Percentiles rank a stretch among this genome's conserved stretches.
These are phyloP conservation scores for Leucosporidium creatinivorum DNA, from an alignment of 768 basidiomycete genomes.

Conservation along the genomic window DNA sequence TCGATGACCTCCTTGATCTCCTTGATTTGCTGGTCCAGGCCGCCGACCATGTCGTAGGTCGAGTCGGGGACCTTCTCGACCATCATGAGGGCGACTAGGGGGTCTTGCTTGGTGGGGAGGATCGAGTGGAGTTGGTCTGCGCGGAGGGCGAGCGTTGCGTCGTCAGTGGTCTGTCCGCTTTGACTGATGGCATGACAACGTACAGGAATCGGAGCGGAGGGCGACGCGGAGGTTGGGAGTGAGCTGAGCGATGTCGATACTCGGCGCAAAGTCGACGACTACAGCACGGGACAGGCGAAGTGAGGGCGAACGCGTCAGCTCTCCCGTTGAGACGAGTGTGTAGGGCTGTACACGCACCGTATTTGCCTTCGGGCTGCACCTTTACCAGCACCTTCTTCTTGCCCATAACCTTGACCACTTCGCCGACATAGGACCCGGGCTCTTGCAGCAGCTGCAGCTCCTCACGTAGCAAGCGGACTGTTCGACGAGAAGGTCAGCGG, in stretches of 20 bases:
- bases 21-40: constrained; percentile 94
- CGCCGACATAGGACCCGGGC: constrained; percentile 94
- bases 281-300: neutral
- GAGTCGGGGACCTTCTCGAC: constrained; percentile 99
- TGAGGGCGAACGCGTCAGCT: neutral
- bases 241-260: constrained; percentile 70
- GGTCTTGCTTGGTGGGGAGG: constrained; percentile 94
- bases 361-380: constrained; percentile 98
- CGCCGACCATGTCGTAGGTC: constrained; percentile 99
- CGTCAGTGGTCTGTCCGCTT: neutral
- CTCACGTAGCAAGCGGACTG: constrained; percentile 82
- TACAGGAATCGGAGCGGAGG: constrained; percentile 74
- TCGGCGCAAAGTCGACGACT: constrained; percentile 91
- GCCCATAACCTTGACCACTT: constrained; percentile 97
- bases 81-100: constrained; percentile 98
- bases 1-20: constrained; percentile 99
- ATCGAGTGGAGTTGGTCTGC: constrained; percentile 89
- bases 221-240: constrained; percentile 86
- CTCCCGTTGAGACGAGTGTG: neutral
- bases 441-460: constrained; percentile 84
- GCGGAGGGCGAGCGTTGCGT: neutral
- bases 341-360: constrained; percentile 58
- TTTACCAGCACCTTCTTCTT: constrained; percentile 98
- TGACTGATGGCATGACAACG: neutral
- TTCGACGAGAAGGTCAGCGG: neutral